Conservation (phyloP, 257 asterid species). For the Solanum stenotomum region DNA sequence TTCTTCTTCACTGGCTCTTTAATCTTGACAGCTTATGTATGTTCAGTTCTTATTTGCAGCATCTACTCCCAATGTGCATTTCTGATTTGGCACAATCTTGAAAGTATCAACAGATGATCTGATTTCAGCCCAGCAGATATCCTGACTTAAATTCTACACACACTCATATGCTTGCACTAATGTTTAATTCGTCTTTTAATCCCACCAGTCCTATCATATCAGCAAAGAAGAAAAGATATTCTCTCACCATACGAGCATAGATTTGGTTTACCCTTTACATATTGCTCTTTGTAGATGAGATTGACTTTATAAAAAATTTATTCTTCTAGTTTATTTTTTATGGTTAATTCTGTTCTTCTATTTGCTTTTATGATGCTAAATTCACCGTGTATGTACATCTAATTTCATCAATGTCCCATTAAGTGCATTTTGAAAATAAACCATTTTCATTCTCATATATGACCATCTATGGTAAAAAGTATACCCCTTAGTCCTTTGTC, state of each 20-base stretch:
- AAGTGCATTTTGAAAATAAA: background rate
- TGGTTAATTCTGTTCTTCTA: background rate
- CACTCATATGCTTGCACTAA: background rate
- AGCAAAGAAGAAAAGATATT: background rate
- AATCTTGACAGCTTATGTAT: background rate
- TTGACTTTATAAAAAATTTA: background rate
- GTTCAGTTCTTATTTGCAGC: background rate
- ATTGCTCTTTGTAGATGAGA: background rate
- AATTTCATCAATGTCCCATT: background rate
- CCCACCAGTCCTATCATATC: background rate
- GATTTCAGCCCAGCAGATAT: background rate
- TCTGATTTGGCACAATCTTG: background rate
- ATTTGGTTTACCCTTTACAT: background rate
- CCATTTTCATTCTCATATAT: background rate
- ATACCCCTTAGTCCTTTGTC: background rate
- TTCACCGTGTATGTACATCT: background rate
- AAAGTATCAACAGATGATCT: background rate
- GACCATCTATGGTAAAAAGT: background rate
- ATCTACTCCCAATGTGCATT: background rate
- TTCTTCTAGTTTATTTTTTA: background rate
- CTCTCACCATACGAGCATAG: background rate
- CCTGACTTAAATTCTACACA: background rate
- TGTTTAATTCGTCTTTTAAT: background rate
- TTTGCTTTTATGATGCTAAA: background rate
- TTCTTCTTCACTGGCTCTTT: background rate